Percentiles rank a stretch among this genome's conserved stretches.
Conservation (phyloP, 2,329 filamentous ascomycete genomes). For the Colletotrichum sublineola region DNA sequence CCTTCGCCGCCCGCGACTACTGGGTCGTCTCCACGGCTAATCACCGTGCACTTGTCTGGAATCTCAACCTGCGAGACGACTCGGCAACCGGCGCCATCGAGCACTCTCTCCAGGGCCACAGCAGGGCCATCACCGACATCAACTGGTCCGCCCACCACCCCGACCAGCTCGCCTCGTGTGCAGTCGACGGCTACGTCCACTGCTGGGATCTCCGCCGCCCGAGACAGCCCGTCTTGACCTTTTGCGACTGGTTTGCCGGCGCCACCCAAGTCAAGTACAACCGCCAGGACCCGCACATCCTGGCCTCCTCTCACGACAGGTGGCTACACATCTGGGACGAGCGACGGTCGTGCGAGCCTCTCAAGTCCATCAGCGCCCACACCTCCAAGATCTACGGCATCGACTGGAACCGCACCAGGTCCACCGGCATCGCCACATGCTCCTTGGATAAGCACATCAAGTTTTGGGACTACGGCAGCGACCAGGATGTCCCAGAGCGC, state of each 20-base stretch:
- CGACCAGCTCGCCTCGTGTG: slow-evolving; percentile 89
- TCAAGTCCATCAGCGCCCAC: slow-evolving; percentile 89
- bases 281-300: slow-evolving; percentile 84
- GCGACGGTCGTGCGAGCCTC: slow-evolving; percentile 80
- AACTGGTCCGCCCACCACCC: slow-evolving; percentile 96
- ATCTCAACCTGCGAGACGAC: slow-evolving; percentile 83
- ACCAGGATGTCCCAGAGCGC: slow-evolving; percentile 76
- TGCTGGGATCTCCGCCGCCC: slow-evolving; percentile 89
- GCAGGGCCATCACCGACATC: slow-evolving; percentile 92
- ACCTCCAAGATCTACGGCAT: slow-evolving; percentile 95
- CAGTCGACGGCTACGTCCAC: slow-evolving; percentile 93
- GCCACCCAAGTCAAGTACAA: slow-evolving; percentile 97
- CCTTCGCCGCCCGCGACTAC: slow-evolving; percentile 88
- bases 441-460: slow-evolving; percentile 94
- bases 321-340: slow-evolving; percentile 93
- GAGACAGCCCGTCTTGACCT: slow-evolving; percentile 79
- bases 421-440: slow-evolving; percentile 84
- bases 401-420: slow-evolving; percentile 88
- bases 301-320: slow-evolving; percentile 91
- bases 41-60: slow-evolving; percentile 95
- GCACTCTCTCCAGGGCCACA: slow-evolving; percentile 86
- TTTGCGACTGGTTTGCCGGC: slow-evolving; percentile 93
- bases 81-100: slow-evolving; percentile 80
- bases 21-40: slow-evolving; percentile 97
- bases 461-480: slow-evolving; percentile 84